Percentiles rank a stretch among this genome's conserved stretches.
These are phyloP conservation scores for Exophiala alcalophila DNA, from an alignment of 2,329 filamentous ascomycete genomes.

Conservation along the genomic window DNA sequence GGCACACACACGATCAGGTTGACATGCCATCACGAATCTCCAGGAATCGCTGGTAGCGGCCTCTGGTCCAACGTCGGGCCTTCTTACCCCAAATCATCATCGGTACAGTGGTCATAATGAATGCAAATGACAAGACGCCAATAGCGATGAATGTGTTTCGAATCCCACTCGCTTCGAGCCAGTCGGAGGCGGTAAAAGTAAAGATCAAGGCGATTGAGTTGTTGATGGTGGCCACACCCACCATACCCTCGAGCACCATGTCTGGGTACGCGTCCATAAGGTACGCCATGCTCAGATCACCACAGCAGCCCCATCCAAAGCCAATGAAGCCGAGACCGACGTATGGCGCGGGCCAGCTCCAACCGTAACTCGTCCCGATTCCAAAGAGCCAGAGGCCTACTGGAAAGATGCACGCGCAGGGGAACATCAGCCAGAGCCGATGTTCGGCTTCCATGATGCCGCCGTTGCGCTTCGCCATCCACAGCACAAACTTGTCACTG, in stretches of 20 bases:
- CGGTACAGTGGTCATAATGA: conserved; percentile 51
- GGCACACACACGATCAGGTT: neutral
- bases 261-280: conserved; percentile 57
- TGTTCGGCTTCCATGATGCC: conserved; percentile 57
- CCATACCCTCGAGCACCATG: conserved; percentile 59
- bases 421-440: conserved; percentile 52
- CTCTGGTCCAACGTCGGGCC: conserved; percentile 48
- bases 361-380: conserved; percentile 51
- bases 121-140: conserved; percentile 51
- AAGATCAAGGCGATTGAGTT: conserved; percentile 56
- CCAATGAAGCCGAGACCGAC: conserved; percentile 57
- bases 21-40: conserved; percentile 46
- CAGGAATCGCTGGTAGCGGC: conserved; percentile 48
- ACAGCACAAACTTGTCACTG: conserved; percentile 55
- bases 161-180: conserved; percentile 49
- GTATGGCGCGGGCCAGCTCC: conserved; percentile 55
- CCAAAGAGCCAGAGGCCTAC: conserved; percentile 54
- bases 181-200: conserved; percentile 51
- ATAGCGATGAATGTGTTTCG: conserved; percentile 53
- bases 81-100: conserved; percentile 57
- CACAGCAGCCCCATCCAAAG: conserved; percentile 59
- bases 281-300: conserved; percentile 56
- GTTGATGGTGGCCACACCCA: conserved; percentile 57
- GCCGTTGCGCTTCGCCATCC: conserved; percentile 53
- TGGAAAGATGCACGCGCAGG: conserved; percentile 51